Evolutionary conservation across 1,284 basidiomycete species (phyloP), one percentile per base, ranked within the genome.

Genomic region (Fistulinella cinereoalba): DNA sequence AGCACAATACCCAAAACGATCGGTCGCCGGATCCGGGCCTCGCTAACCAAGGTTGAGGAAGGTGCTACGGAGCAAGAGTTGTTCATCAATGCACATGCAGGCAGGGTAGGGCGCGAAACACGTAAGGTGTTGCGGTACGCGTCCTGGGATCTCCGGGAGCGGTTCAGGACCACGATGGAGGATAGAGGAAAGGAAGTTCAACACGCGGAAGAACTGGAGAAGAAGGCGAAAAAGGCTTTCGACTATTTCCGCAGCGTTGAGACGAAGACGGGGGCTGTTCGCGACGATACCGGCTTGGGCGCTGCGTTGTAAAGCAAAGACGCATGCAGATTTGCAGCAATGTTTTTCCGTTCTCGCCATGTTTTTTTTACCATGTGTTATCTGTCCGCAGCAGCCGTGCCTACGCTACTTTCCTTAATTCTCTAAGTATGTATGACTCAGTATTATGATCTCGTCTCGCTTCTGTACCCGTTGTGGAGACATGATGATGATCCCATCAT

Each of bases 111-210:
- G 40, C 78, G 86, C 32, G 97, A 99, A 76, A 92, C 92, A 16
- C 81, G 96, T 61, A 98, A 98, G 71, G 96, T 99, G 40, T 72
- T 99, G 57, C 76, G 95, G 40, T 69, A 96, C 15, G 94, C 90
- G n/a, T 85, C 86, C 16, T 97, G 91, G 89, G 95, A 98, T 67
- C 68, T 97, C 50, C 80, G 80, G 54, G 90, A 93, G 67, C 79
- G 87, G 37, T 97, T 96, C 77, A 77, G 83, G 41, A 73, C 71
- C 2, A 89, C 91, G 8, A 80, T 95, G 71, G 92, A 93, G 55
- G 85, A 85, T 62, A 75, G 80, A 47, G 79, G 73, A 41, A 81
- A 78, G 64, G 88, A 93, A 60, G 88, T 94, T n/a, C 77, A 77
- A 60, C 74, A 74, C 43, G 85, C 84, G 42, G 93, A 97, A 71